Conservation (phyloP, 2,329 filamentous ascomycete species). For the Periglandula ipomoeae region DNA sequence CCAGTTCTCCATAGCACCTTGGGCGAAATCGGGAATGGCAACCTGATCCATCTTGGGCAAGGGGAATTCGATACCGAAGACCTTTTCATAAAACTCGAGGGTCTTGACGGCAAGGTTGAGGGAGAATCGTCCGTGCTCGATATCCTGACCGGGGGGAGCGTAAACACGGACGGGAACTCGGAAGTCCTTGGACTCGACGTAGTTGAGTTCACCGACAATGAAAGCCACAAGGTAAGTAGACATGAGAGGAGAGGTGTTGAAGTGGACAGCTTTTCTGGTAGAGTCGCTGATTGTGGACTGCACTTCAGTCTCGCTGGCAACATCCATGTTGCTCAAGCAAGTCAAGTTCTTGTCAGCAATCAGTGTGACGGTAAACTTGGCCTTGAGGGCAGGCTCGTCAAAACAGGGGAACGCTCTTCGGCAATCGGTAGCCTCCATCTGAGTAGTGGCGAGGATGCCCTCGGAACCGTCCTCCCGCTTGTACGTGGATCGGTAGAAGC, state of each 20-base stretch:
- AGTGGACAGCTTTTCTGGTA: conserved; percentile 70
- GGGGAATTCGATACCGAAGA: conserved; percentile 56
- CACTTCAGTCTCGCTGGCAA: conserved; percentile 67
- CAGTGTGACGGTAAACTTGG: conserved; percentile 83
- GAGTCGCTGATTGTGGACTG: conserved; percentile 22
- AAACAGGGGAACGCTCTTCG: conserved; percentile 92
- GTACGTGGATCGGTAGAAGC: conserved; percentile 94
- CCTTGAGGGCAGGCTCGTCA: conserved; percentile 90
- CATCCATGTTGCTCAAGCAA: conserved; percentile 95
- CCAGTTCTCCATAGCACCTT: conserved; percentile 98
- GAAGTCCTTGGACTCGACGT: conserved; percentile 87
- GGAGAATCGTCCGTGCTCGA: conserved; percentile 85
- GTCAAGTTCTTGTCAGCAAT: conserved; percentile 85
- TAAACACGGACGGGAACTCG: conserved; percentile 90
- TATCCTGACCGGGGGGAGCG: conserved; percentile 79
- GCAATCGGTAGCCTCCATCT: conserved; percentile 96
- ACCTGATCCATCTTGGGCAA: conserved; percentile 50
- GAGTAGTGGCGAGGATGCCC: conserved; percentile 78
- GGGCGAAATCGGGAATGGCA: conserved; percentile 90
- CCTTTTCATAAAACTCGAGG: conserved; percentile 89
- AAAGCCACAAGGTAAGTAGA: conserved; percentile 94
- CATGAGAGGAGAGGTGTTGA: conserved; percentile 89
- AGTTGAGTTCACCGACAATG: conserved; percentile 87
- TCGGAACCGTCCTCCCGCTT: conserved; percentile 71
- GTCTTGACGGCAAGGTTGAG: conserved; percentile 83